Percentiles rank a stretch among this genome's conserved stretches.
These are phyloP conservation scores for Prunus persica DNA, from an alignment of 306 rosid species.

Conservation along the genomic window Prunus_persica_NCBIv2 NC_034014.1:22515501-22516000, in stretches of 20 bases:
- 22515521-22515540: conserved; percentile 51
- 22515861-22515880: no score
- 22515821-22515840: no score
- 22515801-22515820: no score
- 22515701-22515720: not conserved
- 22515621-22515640: not conserved
- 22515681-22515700: not conserved
- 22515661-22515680: not conserved
- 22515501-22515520: conserved; percentile 17
- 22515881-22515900: no score
- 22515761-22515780: no score
- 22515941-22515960: rapidly evolving
- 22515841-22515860: no score
- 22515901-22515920: no score
- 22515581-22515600: no score
- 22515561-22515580: not conserved
- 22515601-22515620: not conserved
- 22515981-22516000: not conserved
- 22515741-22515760: no score
- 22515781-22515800: no score
- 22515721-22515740: not conserved
- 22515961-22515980: no score
- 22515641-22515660: not conserved
- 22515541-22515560: conserved; percentile 29
- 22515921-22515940: no score